Evolutionary conservation across 805 yeast species (phyloP).

Genomic region (Teunomyces barrocoloradensis): DNA sequence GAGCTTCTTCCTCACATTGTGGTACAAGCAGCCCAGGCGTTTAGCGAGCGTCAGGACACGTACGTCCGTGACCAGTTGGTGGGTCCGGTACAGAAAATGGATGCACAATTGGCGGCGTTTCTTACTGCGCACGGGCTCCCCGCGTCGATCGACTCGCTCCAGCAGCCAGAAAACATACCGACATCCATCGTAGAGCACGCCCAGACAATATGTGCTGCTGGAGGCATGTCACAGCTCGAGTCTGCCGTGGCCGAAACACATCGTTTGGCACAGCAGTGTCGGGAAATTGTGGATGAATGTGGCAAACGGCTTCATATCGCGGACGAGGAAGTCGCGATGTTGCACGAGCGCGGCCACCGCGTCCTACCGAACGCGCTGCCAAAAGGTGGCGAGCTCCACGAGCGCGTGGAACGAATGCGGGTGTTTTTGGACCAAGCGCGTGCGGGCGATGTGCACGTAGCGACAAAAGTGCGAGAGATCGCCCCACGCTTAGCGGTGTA

Average conservation of each 20-base stretch:
- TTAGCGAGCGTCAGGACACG: conserved; percentile 59
- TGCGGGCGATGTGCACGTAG: conserved; percentile 57
- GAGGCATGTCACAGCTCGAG: conserved; percentile 49
- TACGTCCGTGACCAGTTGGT: conserved; percentile 46
- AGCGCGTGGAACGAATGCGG: conserved; percentile 44
- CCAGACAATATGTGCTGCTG: conserved; percentile 49
- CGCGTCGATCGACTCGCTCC: conserved; percentile 58
- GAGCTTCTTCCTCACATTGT: conserved; percentile 65
- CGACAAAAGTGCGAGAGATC: conserved; percentile 46
- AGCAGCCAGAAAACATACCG: conserved; percentile 58
- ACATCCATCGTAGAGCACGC: conserved; percentile 53
- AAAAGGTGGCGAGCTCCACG: conserved; percentile 22
- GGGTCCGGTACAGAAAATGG: conserved; percentile 49
- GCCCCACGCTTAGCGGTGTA: conserved; percentile 45
- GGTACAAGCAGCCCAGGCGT: conserved; percentile 65
- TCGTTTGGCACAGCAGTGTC: conserved; percentile 39
- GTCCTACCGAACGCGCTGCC: too few species aligned
- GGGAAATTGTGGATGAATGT: conserved; percentile 44
- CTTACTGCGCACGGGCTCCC: conserved; percentile 55
- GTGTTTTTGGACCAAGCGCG: conserved; percentile 55
- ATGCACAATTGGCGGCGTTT: conserved; percentile 41
- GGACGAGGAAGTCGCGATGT: conserved; percentile 50
- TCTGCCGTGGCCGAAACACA: conserved; percentile 46
- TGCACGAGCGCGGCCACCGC: conserved; percentile 49
- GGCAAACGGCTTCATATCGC: conserved; percentile 49